phyloP scores from a whole-genome alignment of 768 basidiomycete genomes.

The Mycena belliarum region DNA sequence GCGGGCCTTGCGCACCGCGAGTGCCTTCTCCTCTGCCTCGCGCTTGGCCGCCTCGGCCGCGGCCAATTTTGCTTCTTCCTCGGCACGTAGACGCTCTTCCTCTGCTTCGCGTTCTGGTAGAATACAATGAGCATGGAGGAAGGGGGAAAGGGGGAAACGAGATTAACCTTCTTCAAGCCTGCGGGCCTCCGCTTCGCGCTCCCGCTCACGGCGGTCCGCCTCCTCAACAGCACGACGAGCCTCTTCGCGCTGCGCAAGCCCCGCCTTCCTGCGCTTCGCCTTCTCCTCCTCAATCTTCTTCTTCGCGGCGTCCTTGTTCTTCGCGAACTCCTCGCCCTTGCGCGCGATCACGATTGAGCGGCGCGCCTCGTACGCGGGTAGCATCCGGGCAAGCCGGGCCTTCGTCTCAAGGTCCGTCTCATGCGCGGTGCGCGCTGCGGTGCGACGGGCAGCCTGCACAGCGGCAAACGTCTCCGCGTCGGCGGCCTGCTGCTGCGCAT shows the following conservation, averaged over 20 bases:
- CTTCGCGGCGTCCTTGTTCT: constrained; percentile 55
- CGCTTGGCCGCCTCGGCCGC: constrained; percentile 57
- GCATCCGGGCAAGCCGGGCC: constrained; percentile 69
- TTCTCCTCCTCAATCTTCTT: constrained; percentile 86
- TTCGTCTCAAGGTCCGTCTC: constrained; percentile 73
- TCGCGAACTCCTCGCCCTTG: constrained; percentile 66
- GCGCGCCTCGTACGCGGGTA: constrained; percentile 63
- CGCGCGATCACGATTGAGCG: constrained; percentile 55
- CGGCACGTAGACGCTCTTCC: constrained; percentile 48
- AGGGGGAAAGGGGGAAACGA: background rate
- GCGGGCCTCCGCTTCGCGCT: constrained; percentile 44
- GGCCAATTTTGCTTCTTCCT: constrained; percentile 56
- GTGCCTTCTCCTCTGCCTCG: constrained; percentile 60
- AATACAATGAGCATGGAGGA: background rate
- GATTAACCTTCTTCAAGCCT: constrained; percentile 53
- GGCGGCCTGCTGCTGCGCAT: constrained; percentile 77
- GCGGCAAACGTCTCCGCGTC: constrained; percentile 73
- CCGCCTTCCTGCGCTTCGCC: constrained; percentile 58
- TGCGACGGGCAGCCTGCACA: constrained; percentile 57
- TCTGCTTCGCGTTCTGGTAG: constrained; percentile 52
- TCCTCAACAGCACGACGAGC: constrained; percentile 49
- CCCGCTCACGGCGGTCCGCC: constrained; percentile 49
- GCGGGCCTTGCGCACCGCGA: constrained; percentile 52
- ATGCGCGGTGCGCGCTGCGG: constrained; percentile 58
- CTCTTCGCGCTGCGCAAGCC: constrained; percentile 63